These are phyloP conservation scores for Candida pini DNA, from an alignment of 805 yeast species.

Conservation along the genomic window DNA sequence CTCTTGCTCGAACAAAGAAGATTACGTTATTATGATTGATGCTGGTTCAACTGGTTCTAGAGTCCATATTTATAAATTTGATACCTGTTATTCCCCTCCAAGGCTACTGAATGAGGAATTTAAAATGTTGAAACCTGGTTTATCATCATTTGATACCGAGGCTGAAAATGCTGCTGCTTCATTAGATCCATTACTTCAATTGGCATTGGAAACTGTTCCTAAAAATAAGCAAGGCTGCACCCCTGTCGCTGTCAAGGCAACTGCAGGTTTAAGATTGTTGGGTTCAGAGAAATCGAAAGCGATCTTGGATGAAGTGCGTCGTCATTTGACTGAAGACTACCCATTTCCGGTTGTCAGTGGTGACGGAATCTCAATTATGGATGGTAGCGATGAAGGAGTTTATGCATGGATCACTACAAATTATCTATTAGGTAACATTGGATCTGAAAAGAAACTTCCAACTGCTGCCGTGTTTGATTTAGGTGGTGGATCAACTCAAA, in stretches of 20 bases:
- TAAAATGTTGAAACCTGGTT: slow-evolving; percentile 87
- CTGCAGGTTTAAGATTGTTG: slow-evolving; percentile 88
- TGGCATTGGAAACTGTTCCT: slow-evolving; percentile 78
- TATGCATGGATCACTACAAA: slow-evolving; percentile 98
- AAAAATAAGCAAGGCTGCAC: slow-evolving; percentile 67
- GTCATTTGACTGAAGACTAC: slow-evolving; percentile 68
- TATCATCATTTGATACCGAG: slow-evolving; percentile 78
- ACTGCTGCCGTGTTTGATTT: slow-evolving; percentile 97
- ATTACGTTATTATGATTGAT: slow-evolving; percentile 89
- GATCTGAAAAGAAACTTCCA: slow-evolving; percentile 63
- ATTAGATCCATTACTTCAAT: slow-evolving; percentile 70
- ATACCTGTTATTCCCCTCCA: slow-evolving; percentile 83
- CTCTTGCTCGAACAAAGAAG: slow-evolving; percentile 37
- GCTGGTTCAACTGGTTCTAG: slow-evolving; percentile 98
- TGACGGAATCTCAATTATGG: slow-evolving; percentile 89
- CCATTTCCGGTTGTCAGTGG: slow-evolving; percentile 90
- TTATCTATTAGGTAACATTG: slow-evolving; percentile 89
- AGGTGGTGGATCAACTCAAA: slow-evolving; percentile 98
- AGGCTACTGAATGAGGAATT: slow-evolving; percentile 72
- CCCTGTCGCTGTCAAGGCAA: slow-evolving; percentile 95
- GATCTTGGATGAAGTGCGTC: slow-evolving; percentile 71
- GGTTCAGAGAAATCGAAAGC: slow-evolving; percentile 69
- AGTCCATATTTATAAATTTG: slow-evolving; percentile 89
- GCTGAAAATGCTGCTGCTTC: slow-evolving; percentile 84
- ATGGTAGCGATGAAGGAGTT: slow-evolving; percentile 96